Percentiles rank a stretch among this genome's conserved stretches.
Conservation (phyloP, 176 grass and related monocot species). For the Oryza officinalis region DNA sequence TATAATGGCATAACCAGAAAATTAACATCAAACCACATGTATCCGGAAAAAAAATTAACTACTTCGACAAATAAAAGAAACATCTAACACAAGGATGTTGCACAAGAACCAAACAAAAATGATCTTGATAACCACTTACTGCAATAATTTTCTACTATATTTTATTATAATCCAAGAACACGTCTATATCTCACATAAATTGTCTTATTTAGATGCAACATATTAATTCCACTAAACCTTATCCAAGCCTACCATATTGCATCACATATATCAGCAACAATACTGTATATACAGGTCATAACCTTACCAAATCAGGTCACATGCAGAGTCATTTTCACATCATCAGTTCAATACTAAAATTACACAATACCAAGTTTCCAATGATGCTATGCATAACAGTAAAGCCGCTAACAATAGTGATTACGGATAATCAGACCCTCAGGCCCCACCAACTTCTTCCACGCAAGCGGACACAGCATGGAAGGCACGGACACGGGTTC, state of each 20-base stretch:
- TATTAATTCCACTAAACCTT: background rate
- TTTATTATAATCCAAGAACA: background rate
- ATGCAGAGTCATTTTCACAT: conserved; percentile 28
- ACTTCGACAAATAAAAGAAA: background rate
- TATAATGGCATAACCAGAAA: background rate
- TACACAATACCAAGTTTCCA: conserved; percentile 45
- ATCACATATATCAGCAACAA: background rate
- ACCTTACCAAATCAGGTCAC: conserved; percentile 24
- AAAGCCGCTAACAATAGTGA: conserved; percentile 21
- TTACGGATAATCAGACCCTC: conserved; percentile 39
- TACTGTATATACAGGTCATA: conserved; percentile 50
- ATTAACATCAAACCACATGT: background rate
- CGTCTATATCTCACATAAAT: background rate
- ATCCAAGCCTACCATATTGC: background rate
- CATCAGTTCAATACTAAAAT: conserved; percentile 28
- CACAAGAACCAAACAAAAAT: background rate
- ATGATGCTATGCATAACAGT: conserved; percentile 27
- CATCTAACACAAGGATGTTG: background rate
- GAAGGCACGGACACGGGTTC: conserved; percentile 13
- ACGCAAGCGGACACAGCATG: background rate
- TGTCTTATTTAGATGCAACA: background rate
- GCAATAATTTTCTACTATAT: background rate
- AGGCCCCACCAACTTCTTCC: conserved; percentile 43
- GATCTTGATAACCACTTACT: background rate
- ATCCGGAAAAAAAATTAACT: conserved; percentile 2